phyloP scores from a whole-genome alignment of 2,329 filamentous ascomycete species.

The Dendryphion nanum region DNA sequence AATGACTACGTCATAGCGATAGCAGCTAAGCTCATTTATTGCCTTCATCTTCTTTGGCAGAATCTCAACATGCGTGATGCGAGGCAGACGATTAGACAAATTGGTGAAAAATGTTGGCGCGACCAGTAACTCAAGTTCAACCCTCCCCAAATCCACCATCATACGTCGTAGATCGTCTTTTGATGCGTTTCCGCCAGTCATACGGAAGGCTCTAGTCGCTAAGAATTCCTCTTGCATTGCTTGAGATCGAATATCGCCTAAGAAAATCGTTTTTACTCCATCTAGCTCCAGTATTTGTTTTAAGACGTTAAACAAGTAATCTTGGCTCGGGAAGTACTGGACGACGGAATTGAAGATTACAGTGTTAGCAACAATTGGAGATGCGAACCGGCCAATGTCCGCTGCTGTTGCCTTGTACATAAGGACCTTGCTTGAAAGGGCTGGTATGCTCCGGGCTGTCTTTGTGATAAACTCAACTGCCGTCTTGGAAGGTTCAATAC shows the following conservation, averaged over 20 bases:
- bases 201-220: neutral
- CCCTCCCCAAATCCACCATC: neutral
- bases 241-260: neutral
- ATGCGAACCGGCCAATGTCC: neutral
- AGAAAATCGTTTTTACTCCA: neutral
- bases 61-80: conserved; percentile 6
- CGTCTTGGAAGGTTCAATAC: conserved; percentile 5
- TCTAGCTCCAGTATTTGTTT: neutral
- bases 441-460: conserved; percentile 5
- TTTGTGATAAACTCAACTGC: conserved; percentile 4
- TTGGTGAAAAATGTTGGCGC: neutral
- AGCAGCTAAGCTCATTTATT: conserved; percentile 12
- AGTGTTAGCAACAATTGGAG: neutral
- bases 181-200: neutral
- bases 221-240: neutral
- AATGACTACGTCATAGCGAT: conserved; percentile 4
- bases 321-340: conserved; percentile 12
- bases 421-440: conserved; percentile 3
- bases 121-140: neutral
- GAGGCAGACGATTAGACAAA: neutral
- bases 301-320: conserved; percentile 7
- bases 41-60: conserved; percentile 8
- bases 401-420: conserved; percentile 3
- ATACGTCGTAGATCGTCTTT: neutral
- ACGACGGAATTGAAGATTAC: conserved; percentile 9